Evolutionary conservation across 1,284 basidiomycete species (phyloP), one percentile per base, ranked within the genome.

Genomic region (Albatrellus sp.): DNA sequence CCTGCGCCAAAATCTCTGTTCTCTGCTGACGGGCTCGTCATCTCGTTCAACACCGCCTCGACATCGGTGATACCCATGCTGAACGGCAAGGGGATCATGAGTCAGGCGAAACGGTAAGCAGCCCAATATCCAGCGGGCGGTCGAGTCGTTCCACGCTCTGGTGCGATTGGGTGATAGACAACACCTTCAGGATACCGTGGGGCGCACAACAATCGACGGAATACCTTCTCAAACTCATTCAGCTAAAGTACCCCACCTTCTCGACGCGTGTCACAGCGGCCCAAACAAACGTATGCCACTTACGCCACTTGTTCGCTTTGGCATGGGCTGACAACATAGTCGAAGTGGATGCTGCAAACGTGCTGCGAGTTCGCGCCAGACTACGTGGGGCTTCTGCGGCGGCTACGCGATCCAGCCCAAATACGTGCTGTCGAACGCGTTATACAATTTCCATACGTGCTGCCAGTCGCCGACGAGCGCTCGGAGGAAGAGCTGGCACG

Each of bases 241-340:
- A 98, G 60, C 75, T 98, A 46, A 99, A 98, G 60, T 98, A 98
- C 58, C 88, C 96, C 12, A 85, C 73, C 37, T 98, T 98, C 54
- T 74, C 73, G 12, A 78, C 73, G 2, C 71, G 77, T 31, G 71
- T 83, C 3, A 76, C 72, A 0, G 55, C 68, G 10, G 50, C 62
- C 0, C 78, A 80, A 50, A 70, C 77, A 12, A 75, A 67, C 38
- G 79, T 80, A 57, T 44, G 68, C 60, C 13, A n/a, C 31, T 3
- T 16, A 5, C 31, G 37, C 33, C n/a, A 11, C 12, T 35, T 5
- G 3, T 17, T 14, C 8, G 9, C 6, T 31, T n/a, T n/a, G 3
- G 11, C 29, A 5, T 30, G 39, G 12, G 44, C 42, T 16, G 29
- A 20, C 20, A 19, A 37, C 19, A 40, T 40, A 42, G 17, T 13